Conservation (phyloP, 805 yeast genomes). For the Saccharomyces jurei region DNA sequence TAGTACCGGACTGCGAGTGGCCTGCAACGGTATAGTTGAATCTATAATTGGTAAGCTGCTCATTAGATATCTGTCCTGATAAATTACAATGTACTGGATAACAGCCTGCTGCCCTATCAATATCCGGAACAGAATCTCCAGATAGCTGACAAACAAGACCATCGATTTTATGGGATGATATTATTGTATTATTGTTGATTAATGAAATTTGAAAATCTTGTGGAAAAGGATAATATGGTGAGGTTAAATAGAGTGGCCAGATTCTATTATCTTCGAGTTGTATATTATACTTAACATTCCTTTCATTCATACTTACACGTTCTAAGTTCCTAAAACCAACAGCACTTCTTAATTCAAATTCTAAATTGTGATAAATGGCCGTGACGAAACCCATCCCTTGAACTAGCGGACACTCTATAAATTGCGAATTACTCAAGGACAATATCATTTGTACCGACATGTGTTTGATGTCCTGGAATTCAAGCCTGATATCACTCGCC, state of each 20-base stretch:
- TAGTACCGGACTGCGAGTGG: conserved; percentile 35
- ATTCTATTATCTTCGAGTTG: conserved; percentile 45
- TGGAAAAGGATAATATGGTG: not conserved
- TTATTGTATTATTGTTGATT: conserved; percentile 14
- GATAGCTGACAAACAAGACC: conserved; percentile 55
- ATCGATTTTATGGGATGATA: conserved; percentile 19
- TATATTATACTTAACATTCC: conserved; percentile 41
- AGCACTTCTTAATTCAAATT: conserved; percentile 48
- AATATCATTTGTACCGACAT: conserved; percentile 30
- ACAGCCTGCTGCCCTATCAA: conserved; percentile 58
- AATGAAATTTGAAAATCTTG: conserved; percentile 5
- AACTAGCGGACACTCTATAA: conserved; percentile 50
- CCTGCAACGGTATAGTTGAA: conserved; percentile 41
- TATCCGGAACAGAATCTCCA: conserved; percentile 37
- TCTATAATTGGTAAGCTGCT: conserved; percentile 33
- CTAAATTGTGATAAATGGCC: conserved; percentile 46
- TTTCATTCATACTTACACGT: conserved; percentile 21
- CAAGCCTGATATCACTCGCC: conserved; percentile 16
- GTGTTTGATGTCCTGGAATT: conserved; percentile 27
- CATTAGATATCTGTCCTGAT: conserved; percentile 35
- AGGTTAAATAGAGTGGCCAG: conserved; percentile 28
- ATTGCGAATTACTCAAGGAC: conserved; percentile 29
- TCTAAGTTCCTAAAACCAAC: conserved; percentile 55
- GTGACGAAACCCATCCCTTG: conserved; percentile 83
- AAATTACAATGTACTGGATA: conserved; percentile 44